A percentile compares a stretch with the other conserved stretches of the same genome.
These are phyloP conservation scores for Taphrina deformans DNA, from an alignment of 1,139 yeast genomes.

Conservation along the genomic window DNA sequence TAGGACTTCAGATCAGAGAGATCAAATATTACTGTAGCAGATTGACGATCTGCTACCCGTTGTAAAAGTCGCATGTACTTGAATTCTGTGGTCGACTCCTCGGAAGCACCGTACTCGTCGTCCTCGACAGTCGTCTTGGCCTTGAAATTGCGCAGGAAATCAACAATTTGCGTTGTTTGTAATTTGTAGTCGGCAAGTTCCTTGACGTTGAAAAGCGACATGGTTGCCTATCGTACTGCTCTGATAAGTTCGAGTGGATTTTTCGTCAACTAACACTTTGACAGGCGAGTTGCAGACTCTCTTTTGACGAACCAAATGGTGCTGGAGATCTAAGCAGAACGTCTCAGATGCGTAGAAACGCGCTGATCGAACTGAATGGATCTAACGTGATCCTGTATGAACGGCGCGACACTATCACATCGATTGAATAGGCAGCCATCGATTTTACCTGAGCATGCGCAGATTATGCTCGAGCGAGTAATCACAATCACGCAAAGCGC, in stretches of 20 bases:
- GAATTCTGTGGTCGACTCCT: neutral
- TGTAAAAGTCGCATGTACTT: constrained; percentile 47
- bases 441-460: no score
- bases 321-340: no score
- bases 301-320: no score
- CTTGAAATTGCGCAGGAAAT: constrained; percentile 24
- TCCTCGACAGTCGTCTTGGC: neutral
- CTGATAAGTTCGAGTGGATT: neutral
- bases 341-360: no score
- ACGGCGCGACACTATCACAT: no score
- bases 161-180: constrained; percentile 19
- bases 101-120: neutral
- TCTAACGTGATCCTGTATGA: no score
- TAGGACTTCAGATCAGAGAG: constrained; percentile 71
- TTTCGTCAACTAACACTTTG: neutral
- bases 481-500: no score
- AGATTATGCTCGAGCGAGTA: no score
- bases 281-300: no score
- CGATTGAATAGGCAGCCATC: no score
- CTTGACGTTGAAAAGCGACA: constrained; percentile 23
- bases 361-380: no score
- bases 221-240: neutral
- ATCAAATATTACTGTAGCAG: constrained; percentile 66
- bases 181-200: constrained; percentile 27
- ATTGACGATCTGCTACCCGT: constrained; percentile 77